Evolutionary conservation across 1,284 basidiomycete species (phyloP).

Genomic region (Golubevia pallescens): DNA sequence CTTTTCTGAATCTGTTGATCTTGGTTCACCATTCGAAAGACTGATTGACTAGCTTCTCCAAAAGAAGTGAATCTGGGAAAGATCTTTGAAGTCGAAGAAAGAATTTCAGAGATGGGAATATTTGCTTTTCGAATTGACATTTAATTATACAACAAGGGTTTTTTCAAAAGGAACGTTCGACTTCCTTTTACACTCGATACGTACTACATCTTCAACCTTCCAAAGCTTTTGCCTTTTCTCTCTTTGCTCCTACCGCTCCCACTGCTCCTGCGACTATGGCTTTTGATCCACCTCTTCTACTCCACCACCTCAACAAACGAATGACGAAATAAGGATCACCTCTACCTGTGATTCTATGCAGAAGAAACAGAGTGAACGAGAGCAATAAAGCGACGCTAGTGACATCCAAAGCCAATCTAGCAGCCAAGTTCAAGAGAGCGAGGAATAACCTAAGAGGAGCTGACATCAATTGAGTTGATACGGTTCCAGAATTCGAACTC

Average conservation of each 20-base stretch:
- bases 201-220: no score
- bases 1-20: no score
- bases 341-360: slow-evolving; percentile 38
- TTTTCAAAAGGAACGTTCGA: no score
- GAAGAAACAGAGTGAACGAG: slow-evolving; percentile 29
- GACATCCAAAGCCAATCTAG: slow-evolving; percentile 44
- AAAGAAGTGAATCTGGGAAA: no score
- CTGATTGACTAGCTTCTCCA: no score
- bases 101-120: no score
- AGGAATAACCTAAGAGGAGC: slow-evolving; percentile 24
- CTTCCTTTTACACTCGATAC: no score
- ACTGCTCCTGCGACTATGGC: slow-evolving; percentile 6
- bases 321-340: slow-evolving; percentile 46
- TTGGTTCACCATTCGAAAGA: no score
- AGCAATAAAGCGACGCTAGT: slow-evolving; percentile 41
- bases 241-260: background rate
- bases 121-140: no score
- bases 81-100: no score
- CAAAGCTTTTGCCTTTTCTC: no score
- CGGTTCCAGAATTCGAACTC: background rate
- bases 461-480: slow-evolving; percentile 14
- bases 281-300: slow-evolving; percentile 4
- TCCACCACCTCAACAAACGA: slow-evolving; percentile 17
- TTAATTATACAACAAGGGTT: no score
- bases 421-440: slow-evolving; percentile 36